Conservation (phyloP, 1,284 basidiomycete genomes). For the Rhodotorula sp. region DNA sequence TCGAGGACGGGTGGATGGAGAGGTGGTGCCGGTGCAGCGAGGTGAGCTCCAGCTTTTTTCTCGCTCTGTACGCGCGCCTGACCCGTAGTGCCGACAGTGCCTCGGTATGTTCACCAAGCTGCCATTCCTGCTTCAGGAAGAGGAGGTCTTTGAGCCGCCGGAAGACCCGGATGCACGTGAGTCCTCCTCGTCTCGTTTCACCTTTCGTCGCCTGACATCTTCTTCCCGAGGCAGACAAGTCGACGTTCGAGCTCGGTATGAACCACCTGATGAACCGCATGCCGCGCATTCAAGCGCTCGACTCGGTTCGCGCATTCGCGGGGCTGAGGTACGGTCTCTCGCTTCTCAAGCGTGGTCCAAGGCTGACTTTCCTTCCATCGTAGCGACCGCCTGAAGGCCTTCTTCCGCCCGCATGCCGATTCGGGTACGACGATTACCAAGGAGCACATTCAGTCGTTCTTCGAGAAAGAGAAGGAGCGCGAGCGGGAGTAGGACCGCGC, state of each 20-base stretch:
- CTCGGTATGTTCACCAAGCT: constrained; percentile 40
- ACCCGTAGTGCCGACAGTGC: constrained; percentile 35
- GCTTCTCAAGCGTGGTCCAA: not conserved
- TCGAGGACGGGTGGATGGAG: constrained; percentile 49
- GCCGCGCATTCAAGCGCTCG: constrained; percentile 52
- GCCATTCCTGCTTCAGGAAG: constrained; percentile 51
- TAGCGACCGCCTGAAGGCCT: constrained; percentile 51
- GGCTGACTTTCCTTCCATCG: not conserved
- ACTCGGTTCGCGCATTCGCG: constrained; percentile 51
- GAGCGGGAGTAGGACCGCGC: not conserved
- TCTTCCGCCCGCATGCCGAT: constrained; percentile 51
- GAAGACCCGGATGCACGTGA: constrained; percentile 42
- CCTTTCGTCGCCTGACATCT: not conserved
- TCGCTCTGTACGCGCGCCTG: not conserved
- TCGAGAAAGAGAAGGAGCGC: constrained; percentile 38
- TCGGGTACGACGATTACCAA: constrained; percentile 50
- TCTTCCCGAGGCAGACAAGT: constrained; percentile 41
- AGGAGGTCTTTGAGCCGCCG: constrained; percentile 51
- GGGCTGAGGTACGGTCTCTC: constrained; percentile 38
- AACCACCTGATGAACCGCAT: constrained; percentile 48
- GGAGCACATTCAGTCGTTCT: constrained; percentile 51
- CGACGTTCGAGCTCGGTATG: constrained; percentile 53
- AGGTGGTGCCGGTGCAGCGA: constrained; percentile 50
- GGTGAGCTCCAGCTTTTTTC: constrained; percentile 27
- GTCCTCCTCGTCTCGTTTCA: not conserved